phyloP scores from a whole-genome alignment of 2,329 filamentous ascomycete species.

The Aspergillus chevalieri region DNA sequence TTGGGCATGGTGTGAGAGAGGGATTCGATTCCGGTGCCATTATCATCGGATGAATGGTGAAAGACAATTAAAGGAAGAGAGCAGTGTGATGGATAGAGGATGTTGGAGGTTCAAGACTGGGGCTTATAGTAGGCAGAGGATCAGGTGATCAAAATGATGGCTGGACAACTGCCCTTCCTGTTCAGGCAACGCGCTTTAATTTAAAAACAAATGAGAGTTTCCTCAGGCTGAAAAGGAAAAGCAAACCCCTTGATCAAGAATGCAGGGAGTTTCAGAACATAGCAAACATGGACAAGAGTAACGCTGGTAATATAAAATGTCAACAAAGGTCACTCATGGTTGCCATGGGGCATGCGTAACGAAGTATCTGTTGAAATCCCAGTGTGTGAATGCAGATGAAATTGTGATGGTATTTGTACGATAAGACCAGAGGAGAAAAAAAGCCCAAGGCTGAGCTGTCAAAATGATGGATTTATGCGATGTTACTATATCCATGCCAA shows the following conservation, averaged over 20 bases:
- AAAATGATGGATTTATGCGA: too few relatives aligned
- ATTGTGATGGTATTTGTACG: background rate
- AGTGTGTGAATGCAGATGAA: background rate
- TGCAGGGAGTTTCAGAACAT: conserved; percentile 18
- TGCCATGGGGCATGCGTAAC: conserved; percentile 1
- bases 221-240: background rate
- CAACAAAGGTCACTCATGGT: background rate
- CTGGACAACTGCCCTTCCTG: background rate
- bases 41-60: background rate
- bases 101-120: background rate
- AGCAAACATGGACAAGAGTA: conserved; percentile 9
- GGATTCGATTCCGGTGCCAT: conserved; percentile 49
- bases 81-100: too few relatives aligned
- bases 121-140: background rate
- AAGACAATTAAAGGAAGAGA: background rate
- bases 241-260: conserved; percentile 25
- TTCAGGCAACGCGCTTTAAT: background rate
- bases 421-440: too few relatives aligned
- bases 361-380: background rate
- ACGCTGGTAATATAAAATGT: background rate
- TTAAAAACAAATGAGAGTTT: background rate
- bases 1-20: conserved; percentile 25
- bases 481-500: background rate
- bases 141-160: too few relatives aligned
- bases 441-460: too few relatives aligned